A percentile compares a stretch with the other conserved stretches of the same genome.
Conservation (phyloP, 768 basidiomycete species). For the Psilocybe tampanensis region DNA sequence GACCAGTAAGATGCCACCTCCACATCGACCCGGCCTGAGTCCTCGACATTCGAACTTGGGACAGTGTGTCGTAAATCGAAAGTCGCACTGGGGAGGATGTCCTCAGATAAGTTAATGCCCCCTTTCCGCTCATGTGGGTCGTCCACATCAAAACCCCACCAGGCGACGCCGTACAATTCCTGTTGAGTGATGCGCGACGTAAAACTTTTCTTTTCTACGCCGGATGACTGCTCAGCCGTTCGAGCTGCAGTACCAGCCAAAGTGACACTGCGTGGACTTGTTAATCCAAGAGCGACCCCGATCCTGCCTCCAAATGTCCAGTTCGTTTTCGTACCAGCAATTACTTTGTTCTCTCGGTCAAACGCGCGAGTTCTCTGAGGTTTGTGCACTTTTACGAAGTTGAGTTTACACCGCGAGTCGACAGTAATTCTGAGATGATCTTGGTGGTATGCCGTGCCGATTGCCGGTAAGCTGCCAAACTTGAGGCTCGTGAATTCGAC, state of each 20-base stretch:
- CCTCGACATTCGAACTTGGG: too few species aligned
- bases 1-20: too few species aligned
- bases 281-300: background rate
- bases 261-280: background rate
- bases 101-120: background rate
- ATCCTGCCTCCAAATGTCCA: background rate
- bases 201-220: background rate
- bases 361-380: background rate
- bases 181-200: background rate
- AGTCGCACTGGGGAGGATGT: background rate
- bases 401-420: background rate
- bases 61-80: background rate
- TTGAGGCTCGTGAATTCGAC: background rate
- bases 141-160: background rate
- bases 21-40: too few species aligned
- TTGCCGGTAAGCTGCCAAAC: background rate
- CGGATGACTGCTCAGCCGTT: background rate
- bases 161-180: background rate
- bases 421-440: background rate
- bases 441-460: background rate
- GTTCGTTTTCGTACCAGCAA: background rate
- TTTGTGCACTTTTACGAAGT: background rate
- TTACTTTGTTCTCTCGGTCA: background rate
- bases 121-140: background rate
- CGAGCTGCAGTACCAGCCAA: background rate